A percentile compares a stretch with the other conserved stretches of the same genome.
phyloP scores from a whole-genome alignment of 1,284 basidiomycete genomes.

The Crucibulum parvulum region DNA sequence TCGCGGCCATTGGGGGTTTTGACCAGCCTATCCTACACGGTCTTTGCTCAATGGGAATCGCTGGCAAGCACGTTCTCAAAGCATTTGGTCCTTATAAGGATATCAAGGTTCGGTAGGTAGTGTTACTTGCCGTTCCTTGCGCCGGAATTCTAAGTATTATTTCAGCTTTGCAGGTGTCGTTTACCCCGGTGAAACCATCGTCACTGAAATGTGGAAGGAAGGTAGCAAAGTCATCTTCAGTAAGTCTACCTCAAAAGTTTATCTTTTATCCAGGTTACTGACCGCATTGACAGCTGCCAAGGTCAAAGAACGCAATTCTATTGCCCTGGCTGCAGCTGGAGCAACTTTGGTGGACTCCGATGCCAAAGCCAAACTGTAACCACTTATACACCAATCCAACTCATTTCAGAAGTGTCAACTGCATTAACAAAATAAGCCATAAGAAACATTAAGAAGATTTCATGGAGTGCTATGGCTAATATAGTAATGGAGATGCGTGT shows the following conservation, averaged over 20 bases:
- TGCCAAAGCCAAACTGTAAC: constrained; percentile 68
- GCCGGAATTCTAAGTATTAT: neutral
- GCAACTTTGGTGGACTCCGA: constrained; percentile 64
- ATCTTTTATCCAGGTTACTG: neutral
- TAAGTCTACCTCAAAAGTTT: constrained; percentile 46
- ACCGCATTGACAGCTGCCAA: constrained; percentile 59
- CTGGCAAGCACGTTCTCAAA: constrained; percentile 93
- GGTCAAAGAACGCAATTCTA: constrained; percentile 78
- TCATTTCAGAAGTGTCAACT: too few species aligned
- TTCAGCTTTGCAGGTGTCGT: constrained; percentile 87
- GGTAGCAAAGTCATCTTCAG: constrained; percentile 91
- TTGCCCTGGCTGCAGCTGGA: constrained; percentile 78
- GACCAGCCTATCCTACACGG: constrained; percentile 88
- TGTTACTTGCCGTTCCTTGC: neutral
- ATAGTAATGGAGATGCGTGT: too few species aligned
- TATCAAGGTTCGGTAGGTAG: constrained; percentile 92
- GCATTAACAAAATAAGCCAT: too few species aligned
- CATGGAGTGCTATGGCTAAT: too few species aligned
- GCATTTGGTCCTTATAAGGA: constrained; percentile 88
- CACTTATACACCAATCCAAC: neutral
- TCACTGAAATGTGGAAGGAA: constrained; percentile 99
- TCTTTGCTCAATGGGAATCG: constrained; percentile 93
- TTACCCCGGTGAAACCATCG: constrained; percentile 93
- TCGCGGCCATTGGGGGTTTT: constrained; percentile 95
- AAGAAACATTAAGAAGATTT: too few species aligned